Base-by-base conservation (phyloP, 495 filamentous ascomycete genomes). In the Aspergillus nanangensis region DNA sequence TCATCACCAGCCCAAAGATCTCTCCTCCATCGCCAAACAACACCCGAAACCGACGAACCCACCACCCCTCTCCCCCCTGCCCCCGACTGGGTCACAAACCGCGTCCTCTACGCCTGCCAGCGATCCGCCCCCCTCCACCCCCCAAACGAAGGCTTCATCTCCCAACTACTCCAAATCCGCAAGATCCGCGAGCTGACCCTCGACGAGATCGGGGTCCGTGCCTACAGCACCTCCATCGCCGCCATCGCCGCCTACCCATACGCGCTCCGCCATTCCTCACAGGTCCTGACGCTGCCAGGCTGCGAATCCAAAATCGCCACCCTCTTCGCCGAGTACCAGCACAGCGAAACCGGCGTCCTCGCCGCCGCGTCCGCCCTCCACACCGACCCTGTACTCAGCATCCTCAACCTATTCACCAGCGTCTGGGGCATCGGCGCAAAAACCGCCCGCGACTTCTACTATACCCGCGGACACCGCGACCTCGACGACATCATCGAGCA, bases 341-440 rank as follows among this genome's bases (percentile, higher is more conserved):
- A 68, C 48, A 80, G 69, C 13, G 44, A 61, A 4, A 65, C 69
- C 2, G 82, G 81, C 2, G 66, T 58, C 18, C 60, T 95, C 23
- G 46, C 72, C 20, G 86, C 84, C 3, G 86, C 84, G 13, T 62
- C 74, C 4, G 75, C 84, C 0, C 69, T 87, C 14, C 78, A 88
- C 44, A 63, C 69, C 0, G 82, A 91, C 54, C 74, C 81, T 8
- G 69, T 71, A 11, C 74, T 95, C 42, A 67, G 70, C 7, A 74
- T 80, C 2, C 65, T 96, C 11, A 69, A 78, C 33, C 57, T 73
- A 0, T 95, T 98, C 65, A 82, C 85, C 56, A 69, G 82, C 1
- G 93, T 97, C 50, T 94, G 87, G 84, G 93, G 91, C 23, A 87
- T 97, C 0, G 92, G 83, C n/a, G 80, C 87, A 3, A 84, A 77